Base-by-base conservation (phyloP, 441 rosid species). In the Gossypium gossypioides region DNA sequence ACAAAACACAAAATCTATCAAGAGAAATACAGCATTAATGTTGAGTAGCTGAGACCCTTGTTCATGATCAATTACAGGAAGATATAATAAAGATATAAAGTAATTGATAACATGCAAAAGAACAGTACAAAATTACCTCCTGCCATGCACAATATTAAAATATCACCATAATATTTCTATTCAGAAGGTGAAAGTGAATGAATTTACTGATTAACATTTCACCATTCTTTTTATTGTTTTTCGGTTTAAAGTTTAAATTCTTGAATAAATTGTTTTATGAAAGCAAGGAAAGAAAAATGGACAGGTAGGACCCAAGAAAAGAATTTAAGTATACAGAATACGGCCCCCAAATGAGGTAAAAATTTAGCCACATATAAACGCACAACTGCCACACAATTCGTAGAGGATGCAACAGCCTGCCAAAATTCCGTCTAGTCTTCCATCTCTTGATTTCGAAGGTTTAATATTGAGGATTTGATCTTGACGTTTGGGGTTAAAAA, bases 241-340 rank as follows among this genome's bases (percentile, higher is more conserved):
- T 1, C 37, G 6, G 37, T 32, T 32, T 32, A 32, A 32, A 32
- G 7, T 32, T 32, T 32, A 5, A 32, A 5, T 32, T 32, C 37
- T 32, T 32, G 37, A 32, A 32, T 32, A 32, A 32, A 32, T 32
- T 32, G 6, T 32, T 32, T 32, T 32, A 7, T 70, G 76, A 68
- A 56, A 2, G 56, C 72, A 54, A 40, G 66, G 32, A 62, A 73
- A 44, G 15, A 12, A 48, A 5, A 61, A 51, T 22, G 59, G 71
- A 74, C 73, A 78, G 29, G 40, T 58, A 37, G 83, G 90, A 67
- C 81, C 85, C 86, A 78, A 72, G 76, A 75, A 75, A 73, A 74
- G 80, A 71, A 78, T 71, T 25, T 6, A 71, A 63, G 74, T 66
- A 54, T 65, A 81, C 78, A 77, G 62, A 79, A 71, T 72, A 65